Base-by-base conservation (phyloP, 139 green algal species). In the Chlamydomonas incerta region DNA sequence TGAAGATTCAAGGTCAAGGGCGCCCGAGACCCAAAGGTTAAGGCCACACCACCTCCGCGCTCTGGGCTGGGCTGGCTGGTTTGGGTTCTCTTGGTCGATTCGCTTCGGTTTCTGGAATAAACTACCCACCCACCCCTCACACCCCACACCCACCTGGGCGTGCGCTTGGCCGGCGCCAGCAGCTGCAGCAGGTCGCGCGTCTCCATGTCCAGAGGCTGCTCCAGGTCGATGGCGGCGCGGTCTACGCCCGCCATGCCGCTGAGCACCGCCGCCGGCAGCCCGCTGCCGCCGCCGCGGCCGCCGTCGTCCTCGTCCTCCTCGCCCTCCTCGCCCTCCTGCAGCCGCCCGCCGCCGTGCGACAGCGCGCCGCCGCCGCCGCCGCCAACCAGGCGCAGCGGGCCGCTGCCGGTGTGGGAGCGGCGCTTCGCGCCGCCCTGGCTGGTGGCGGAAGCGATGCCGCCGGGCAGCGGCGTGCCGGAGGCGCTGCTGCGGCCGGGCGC, bases 151-250 rank as follows among this genome's bases (percentile, higher is more conserved):
- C 62, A 83, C 75, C 75, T 83, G 24, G 75, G 31, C 23, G 60
- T 73, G 11, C 75, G 60, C 14, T 23, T 24, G 55, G 74, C 74
- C 26, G 75, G 75, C 29, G 75, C 75, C 35, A 83, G 62, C 28
- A 83, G 37, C 75, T 83, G 60, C 58, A 83, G 62, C 75, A 83
- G 35, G 28, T 83, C 75, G 24, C 75, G 26, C 37, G 62, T 83
- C 58, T 72, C 75, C 34, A 83, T 35, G 14, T 83, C 75, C 57
- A 55, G 68, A 29, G 75, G 60, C 75, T 73, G 41, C 35, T 83
- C 75, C 37, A 83, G 62, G 70, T 83, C 75, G 35, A 83, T 35
- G 23, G 50, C 31, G 37, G 75, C 75, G 0, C 75, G 60, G 29
- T 83, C 75, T 0, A 83, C 75, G n/a, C n/a, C 28, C 15, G 6